Evolutionary conservation across 805 yeast species (phyloP), one percentile per base, ranked within the genome.

Genomic region (Hanseniaspora hatyaiensis): DNA sequence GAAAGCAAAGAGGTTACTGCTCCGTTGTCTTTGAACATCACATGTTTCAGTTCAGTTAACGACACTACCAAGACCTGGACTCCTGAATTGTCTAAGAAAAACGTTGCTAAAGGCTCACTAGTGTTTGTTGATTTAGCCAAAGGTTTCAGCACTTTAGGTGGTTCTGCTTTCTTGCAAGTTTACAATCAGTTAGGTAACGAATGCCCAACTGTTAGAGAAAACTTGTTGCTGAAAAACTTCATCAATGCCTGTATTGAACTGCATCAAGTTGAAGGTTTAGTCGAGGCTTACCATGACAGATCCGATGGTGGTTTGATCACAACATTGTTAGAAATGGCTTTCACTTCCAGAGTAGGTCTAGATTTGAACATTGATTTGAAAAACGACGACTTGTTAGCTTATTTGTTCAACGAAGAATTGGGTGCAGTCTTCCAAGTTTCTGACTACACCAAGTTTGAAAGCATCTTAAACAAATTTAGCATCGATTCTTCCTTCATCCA

Each of bases 271-370:
- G 40, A 49, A 5, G 67, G 73, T 36, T 71, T 75, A 43, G 51
- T 92, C 12, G 71, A 80, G 60, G 83, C 96, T 3, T 92, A 92
- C 68, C 98, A 92, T 61, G 98, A 92, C 65, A 73, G 89, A 59
- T 84, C 95, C 19, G 98, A 92, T 64, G 98, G 98, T 73, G 98
- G 98, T 61, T 70, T 89, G 59, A 68, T 88, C 50, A 79, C 82
- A 37, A 80, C 97, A 8, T 69, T 84, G 39, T 67, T 82, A 37
- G 98, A 92, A 69, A 92, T 92, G 97, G 95, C 96, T 0, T 92
- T 92, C 67, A 95, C 97, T 38, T 88, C 89, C 28, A 79, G 96
- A 68, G 75, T 78, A 46, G 98, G 98, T 53, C 61, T 88, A 50
- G 73, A 78, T 45, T 66, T 88, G 47, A 62, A 66, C 31, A n/a